Base-by-base conservation (phyloP, 179 eudicot genomes). In the Vitellaria paradoxa region DNA sequence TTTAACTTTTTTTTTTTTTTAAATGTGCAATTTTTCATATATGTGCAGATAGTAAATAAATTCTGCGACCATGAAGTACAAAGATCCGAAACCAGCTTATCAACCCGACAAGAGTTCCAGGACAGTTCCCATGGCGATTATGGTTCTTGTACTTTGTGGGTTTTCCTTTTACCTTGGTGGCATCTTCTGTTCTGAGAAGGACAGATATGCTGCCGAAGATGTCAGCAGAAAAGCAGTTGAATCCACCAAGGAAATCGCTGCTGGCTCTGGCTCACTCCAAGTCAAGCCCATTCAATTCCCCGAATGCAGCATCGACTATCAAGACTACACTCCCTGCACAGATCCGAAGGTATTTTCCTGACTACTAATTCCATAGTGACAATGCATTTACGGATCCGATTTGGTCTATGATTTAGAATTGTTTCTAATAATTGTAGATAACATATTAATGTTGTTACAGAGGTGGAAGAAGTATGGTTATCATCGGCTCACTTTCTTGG, bases 271-370 rank as follows among this genome's bases (percentile, higher is more conserved):
- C 50, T 84, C 96, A 72, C 81, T 88, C 20, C 88, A 85, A 82
- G 76, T 87, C 53, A 91, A 85, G 85, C 70, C 89, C 17, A 81
- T 87, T 76, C 76, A 91, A 13, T 92, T 94, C 79, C 85, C 92
- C 7, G 91, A 91, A 66, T 94, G 98, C 75, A 77, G 88, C 61
- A 49, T 69, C 67, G 89, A 85, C 9, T 86, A 79, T 76, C 94
- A 91, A 76, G 98, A 94, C 72, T 90, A 87, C 82, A 94, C 98
- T n/a, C 98, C 98, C 1, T 94, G 98, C 88, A 92, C 98, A 7
- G 98, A 94, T 84, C 98, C 97, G 5, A 87, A 71, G 92, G 98
- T 94, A 85, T 62, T 69, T 45, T 53, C 26, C 73, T 18, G 23
- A 47, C 15, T 7, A 11, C 56, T 46, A 45, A 69, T 30, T 68